phyloP scores from a whole-genome alignment of 306 rosid genomes.

The Corylus avellana region DNA sequence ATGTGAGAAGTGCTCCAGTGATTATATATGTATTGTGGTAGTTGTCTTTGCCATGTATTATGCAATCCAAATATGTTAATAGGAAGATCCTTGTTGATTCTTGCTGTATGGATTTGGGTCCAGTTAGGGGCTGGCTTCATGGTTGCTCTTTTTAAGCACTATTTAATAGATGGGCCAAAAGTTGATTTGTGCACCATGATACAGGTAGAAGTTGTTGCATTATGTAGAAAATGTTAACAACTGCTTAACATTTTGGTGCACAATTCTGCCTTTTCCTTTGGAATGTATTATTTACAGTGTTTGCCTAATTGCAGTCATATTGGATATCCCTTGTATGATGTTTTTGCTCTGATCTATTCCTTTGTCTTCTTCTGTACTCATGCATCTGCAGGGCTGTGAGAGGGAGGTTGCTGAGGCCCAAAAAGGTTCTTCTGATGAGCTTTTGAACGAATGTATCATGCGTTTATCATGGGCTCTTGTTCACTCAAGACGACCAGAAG shows the following conservation, averaged over 20 bases:
- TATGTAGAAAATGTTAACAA: not conserved
- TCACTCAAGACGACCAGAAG: slow-evolving; percentile 74
- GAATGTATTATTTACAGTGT: not conserved
- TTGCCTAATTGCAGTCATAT: not conserved
- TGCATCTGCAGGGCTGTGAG: slow-evolving; percentile 69
- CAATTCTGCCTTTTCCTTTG: not conserved
- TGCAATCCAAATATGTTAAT: not conserved
- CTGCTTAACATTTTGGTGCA: not conserved
- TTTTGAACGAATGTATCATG: slow-evolving; percentile 60
- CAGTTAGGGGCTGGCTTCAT: not conserved
- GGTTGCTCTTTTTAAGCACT: not conserved
- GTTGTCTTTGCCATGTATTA: not conserved
- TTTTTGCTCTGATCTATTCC: not conserved
- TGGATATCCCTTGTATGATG: not conserved
- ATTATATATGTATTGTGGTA: not conserved
- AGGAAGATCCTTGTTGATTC: not conserved
- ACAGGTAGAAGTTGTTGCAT: not conserved
- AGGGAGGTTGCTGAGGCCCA: slow-evolving; percentile 75
- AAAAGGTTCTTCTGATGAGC: slow-evolving; percentile 56
- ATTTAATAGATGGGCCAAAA: not conserved
- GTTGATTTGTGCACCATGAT: not conserved
- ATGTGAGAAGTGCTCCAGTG: not conserved
- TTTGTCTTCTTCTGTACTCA: slow-evolving; percentile 19
- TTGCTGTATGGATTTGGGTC: not conserved
- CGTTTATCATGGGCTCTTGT: slow-evolving; percentile 97